Base-by-base conservation (phyloP, 108 stramenopile genomes). In the Phaeodactylum tricornutum region DNA sequence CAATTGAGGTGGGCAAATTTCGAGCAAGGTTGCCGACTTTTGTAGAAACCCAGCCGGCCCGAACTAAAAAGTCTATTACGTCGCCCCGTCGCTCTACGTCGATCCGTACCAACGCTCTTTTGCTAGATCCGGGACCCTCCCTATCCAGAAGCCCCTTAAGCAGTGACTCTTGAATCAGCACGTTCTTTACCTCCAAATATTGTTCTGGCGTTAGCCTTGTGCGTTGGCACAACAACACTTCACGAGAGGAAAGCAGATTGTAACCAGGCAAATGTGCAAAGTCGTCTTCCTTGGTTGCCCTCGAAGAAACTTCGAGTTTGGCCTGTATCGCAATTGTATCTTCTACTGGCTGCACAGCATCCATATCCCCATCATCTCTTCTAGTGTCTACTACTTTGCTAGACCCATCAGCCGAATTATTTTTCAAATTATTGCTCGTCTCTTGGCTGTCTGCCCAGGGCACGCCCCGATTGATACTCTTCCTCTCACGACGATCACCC, bases 151-250 rank as follows among this genome's bases (percentile, higher is more conserved):
- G 51, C 2, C 75, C 91, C 11, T 62, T 52, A 17, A 47, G 39
- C 36, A 88, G 32, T 14, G 91, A 72, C 52, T 92, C 72, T 6
- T 75, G 67, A 50, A 92, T 76, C 36, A 92, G 53, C 7, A 74
- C 84, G 34, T 66, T 83, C 42, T 92, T 92, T 7, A 79, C 75
- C 48, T 81, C 67, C 43, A 79, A 66, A 52, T 86, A 92, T 47
- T 71, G 71, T 19, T 59, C 41, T 16, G 86, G 91, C 36, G 64
- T 64, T 14, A 87, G 50, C 9, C 63, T 44, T 20, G 84, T 53
- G 8, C 61, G 53, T 41, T 64, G 49, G 51, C 91, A 92, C 16
- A 92, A 66, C 1, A 52, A 65, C 6, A 49, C 50, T 64, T 92
- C 91, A 48, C 78, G 74, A 37, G 46, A 60, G 21, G 81, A 72